Percentiles rank a stretch among this genome's conserved stretches.
These are phyloP conservation scores for Rhizopogon vinicolor DNA, from an alignment of 768 basidiomycete genomes.

Conservation along the genomic window DNA sequence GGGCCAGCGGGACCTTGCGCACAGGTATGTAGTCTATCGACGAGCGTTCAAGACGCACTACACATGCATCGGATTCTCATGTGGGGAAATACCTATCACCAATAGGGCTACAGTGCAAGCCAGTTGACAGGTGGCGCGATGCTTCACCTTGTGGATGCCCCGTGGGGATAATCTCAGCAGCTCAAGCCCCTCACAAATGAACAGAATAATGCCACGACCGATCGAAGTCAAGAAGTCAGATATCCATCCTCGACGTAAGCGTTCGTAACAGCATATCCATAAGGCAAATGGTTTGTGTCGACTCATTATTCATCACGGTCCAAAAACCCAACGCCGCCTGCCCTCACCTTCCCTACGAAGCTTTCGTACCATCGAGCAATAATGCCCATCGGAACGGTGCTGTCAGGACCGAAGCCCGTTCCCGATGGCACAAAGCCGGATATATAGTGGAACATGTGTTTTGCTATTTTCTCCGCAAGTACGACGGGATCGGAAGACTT, in stretches of 20 bases:
- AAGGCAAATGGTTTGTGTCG: too few species aligned
- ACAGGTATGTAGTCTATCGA: too few species aligned
- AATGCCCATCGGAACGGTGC: slow-evolving; percentile 55
- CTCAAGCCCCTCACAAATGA: too few species aligned
- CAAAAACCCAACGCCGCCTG: slow-evolving; percentile 58
- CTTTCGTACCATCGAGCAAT: slow-evolving; percentile 71
- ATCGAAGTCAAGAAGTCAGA: not conserved
- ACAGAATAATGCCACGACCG: not conserved
- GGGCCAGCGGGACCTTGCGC: too few species aligned
- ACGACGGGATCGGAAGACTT: slow-evolving; percentile 39
- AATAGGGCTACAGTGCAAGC: too few species aligned
- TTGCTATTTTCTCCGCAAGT: slow-evolving; percentile 66
- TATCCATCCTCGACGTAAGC: not conserved
- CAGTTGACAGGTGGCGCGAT: not conserved
- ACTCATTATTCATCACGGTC: slow-evolving; percentile 31
- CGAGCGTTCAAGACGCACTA: too few species aligned
- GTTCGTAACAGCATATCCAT: too few species aligned
- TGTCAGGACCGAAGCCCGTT: slow-evolving; percentile 39
- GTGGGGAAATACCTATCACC: not conserved
- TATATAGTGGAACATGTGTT: slow-evolving; percentile 72
- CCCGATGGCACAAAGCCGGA: slow-evolving; percentile 53
- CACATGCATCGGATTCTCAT: too few species aligned
- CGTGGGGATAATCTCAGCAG: too few species aligned
- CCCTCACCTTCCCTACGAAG: slow-evolving; percentile 54
- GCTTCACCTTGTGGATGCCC: too few species aligned